phyloP scores from a whole-genome alignment of 2,329 filamentous ascomycete species.

The Scedosporium boydii region DNA sequence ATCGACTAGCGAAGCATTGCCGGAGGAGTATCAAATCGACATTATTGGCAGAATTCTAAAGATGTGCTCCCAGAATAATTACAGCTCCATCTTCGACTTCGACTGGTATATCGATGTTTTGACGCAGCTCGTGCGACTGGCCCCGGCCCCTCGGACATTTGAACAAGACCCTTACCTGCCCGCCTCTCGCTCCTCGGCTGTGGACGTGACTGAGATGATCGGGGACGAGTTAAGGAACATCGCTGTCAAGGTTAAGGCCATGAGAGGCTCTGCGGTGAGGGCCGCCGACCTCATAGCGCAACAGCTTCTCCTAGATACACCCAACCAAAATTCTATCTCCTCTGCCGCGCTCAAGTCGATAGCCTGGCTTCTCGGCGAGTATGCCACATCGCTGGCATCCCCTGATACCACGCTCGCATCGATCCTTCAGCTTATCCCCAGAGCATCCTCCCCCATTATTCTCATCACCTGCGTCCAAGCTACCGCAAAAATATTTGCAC shows the following conservation, averaged over 20 bases:
- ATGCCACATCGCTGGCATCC: slow-evolving; percentile 58
- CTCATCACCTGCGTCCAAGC: slow-evolving; percentile 78
- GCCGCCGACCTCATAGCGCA: slow-evolving; percentile 70
- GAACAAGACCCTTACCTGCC: slow-evolving; percentile 21
- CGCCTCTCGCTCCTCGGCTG: slow-evolving; percentile 16
- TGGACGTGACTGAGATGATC: slow-evolving; percentile 58
- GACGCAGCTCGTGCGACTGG: slow-evolving; percentile 70
- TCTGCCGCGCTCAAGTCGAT: slow-evolving; percentile 64
- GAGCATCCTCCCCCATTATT: slow-evolving; percentile 50
- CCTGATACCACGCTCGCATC: slow-evolving; percentile 65
- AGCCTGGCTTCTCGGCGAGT: slow-evolving; percentile 85
- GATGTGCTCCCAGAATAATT: slow-evolving; percentile 87
- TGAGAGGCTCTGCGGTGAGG: slow-evolving; percentile 69
- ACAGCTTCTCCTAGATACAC: slow-evolving; percentile 42
- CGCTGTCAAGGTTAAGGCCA: slow-evolving; percentile 79
- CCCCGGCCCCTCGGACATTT: slow-evolving; percentile 37
- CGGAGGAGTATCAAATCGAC: slow-evolving; percentile 76
- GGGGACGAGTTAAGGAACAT: slow-evolving; percentile 83
- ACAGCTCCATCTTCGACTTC: slow-evolving; percentile 78
- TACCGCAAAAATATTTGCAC: slow-evolving; percentile 73
- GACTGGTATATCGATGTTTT: slow-evolving; percentile 95
- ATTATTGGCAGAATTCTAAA: slow-evolving; percentile 75
- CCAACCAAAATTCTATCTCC: slow-evolving; percentile 45
- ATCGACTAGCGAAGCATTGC: slow-evolving; percentile 10
- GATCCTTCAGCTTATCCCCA: slow-evolving; percentile 57